phyloP scores from a whole-genome alignment of 208 protist genomes.

The Wallacemonas sp. region DNA sequence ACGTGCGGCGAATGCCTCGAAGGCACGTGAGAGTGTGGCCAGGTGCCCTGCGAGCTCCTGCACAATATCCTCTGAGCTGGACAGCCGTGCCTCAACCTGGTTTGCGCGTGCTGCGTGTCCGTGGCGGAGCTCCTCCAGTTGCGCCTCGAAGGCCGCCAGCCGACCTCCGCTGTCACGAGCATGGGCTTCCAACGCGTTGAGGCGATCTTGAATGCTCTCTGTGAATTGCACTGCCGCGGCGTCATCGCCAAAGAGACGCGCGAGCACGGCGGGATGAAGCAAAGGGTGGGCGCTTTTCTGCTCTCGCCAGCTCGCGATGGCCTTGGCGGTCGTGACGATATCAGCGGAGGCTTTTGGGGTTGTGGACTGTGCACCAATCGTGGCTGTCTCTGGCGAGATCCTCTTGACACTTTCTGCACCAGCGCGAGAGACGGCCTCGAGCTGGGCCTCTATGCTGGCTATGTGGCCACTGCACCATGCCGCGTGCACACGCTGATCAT shows the following conservation, averaged over 20 bases:
- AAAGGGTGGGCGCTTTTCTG: not conserved
- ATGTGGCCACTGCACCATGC: not conserved
- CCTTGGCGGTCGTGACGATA: not conserved
- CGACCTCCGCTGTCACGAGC: not conserved
- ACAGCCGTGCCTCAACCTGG: constrained; percentile 5
- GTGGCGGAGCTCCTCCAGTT: not conserved
- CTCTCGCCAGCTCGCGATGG: not conserved
- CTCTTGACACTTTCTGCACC: no score
- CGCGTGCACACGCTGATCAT: not conserved
- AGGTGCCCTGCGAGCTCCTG: not conserved
- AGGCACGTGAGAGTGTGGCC: not conserved
- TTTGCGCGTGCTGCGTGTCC: not conserved
- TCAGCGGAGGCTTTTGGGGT: no score
- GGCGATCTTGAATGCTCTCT: not conserved
- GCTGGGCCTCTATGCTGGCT: not conserved
- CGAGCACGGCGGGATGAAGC: not conserved
- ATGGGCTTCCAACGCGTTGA: not conserved
- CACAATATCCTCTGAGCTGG: not conserved
- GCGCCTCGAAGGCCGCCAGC: not conserved
- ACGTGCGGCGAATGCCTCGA: not conserved
- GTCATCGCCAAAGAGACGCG: constrained; percentile 5
- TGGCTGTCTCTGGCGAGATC: no score
- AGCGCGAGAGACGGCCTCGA: no score
- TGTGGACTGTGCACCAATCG: no score
- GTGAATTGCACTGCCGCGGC: constrained; percentile 2